A percentile compares a stretch with the other conserved stretches of the same genome.
Conservation (phyloP, 78 protist genomes). For the Protostelium mycophagum region DNA sequence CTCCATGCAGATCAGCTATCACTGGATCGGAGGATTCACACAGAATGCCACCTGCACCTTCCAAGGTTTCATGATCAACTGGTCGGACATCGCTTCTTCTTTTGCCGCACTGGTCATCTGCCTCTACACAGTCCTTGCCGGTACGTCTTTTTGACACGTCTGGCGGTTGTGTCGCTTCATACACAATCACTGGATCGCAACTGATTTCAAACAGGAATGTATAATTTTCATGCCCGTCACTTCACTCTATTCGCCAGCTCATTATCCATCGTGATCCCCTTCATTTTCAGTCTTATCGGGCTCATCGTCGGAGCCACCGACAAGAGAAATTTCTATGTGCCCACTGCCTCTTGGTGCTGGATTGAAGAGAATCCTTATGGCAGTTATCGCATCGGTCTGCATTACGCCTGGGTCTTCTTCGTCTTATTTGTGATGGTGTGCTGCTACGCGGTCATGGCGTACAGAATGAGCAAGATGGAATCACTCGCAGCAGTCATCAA, state of each 20-base stretch:
- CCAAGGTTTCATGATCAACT: not conserved
- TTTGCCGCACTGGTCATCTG: not conserved
- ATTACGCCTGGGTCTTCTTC: not conserved
- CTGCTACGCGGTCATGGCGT: not conserved
- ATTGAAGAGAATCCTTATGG: not conserved
- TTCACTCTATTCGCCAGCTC: not conserved
- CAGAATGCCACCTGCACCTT: not conserved
- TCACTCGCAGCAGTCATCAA: not conserved
- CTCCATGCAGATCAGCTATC: not conserved
- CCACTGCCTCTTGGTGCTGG: not conserved
- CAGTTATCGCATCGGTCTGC: not conserved
- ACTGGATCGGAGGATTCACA: not conserved
- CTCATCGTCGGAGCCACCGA: not conserved
- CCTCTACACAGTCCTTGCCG: not conserved
- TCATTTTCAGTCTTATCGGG: not conserved
- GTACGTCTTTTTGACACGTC: not conserved
- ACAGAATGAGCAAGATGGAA: not conserved
- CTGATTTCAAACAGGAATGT: not conserved
- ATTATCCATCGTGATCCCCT: not conserved
- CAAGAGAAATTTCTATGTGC: not conserved
- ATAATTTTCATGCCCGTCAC: not conserved
- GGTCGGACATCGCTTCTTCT: not conserved
- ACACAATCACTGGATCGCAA: too few species aligned
- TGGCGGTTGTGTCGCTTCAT: too few species aligned
- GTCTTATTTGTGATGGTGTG: not conserved